phyloP scores from a whole-genome alignment of 164 flowering plant genomes.

The Brasenia schreberi region DNA sequence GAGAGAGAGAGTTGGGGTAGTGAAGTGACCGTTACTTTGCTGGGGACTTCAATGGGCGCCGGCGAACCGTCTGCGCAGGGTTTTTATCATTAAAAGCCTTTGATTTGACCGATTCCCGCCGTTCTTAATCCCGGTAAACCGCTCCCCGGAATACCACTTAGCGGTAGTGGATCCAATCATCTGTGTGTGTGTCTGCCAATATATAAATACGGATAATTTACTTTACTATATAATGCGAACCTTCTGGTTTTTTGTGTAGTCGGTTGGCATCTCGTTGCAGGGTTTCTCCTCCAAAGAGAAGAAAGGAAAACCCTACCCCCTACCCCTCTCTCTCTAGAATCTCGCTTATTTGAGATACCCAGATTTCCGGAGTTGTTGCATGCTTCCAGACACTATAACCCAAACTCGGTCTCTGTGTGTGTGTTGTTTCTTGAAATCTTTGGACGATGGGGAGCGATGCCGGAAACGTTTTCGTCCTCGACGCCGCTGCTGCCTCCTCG shows the following conservation, averaged over 20 bases:
- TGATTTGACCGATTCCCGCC: background rate
- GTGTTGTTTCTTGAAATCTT: background rate
- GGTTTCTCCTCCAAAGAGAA: background rate
- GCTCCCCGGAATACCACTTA: background rate
- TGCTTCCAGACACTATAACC: background rate
- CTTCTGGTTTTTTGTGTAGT: background rate
- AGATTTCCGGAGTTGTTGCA: background rate
- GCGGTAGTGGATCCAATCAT: background rate
- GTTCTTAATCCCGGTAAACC: background rate
- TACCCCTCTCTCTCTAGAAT: background rate
- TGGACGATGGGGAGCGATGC: background rate
- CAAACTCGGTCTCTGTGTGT: background rate
- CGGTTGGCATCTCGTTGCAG: background rate
- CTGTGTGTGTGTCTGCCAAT: background rate
- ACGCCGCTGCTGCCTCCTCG: background rate
- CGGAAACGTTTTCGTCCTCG: background rate
- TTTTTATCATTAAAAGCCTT: background rate
- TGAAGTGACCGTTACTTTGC: constrained; percentile 1
- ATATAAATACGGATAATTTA: too few species aligned
- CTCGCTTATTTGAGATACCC: background rate
- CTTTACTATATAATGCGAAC: background rate
- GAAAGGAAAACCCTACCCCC: background rate
- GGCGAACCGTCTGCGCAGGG: constrained; percentile 1
- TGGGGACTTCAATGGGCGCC: constrained; percentile 2
- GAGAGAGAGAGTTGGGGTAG: background rate